Evolutionary conservation across 2,329 filamentous ascomycete genomes (phyloP).

Genomic region (Botrytis medusae): DNA sequence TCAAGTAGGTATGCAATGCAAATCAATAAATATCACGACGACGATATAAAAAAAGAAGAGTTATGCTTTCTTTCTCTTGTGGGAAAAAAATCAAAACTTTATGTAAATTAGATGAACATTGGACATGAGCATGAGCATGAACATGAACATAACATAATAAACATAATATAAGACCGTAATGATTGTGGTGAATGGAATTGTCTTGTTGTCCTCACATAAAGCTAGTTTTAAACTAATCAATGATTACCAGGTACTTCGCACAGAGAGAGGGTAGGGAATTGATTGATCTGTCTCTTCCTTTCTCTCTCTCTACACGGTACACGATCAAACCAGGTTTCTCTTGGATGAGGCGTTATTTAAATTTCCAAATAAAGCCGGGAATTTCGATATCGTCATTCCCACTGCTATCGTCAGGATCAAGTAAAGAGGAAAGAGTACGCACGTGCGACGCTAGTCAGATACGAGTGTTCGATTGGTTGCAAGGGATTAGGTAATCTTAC

Average conservation of each 20-base stretch:
- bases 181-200: background rate
- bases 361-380: background rate
- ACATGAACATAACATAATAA: too few relatives aligned
- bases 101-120: background rate
- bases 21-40: background rate
- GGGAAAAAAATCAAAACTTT: background rate
- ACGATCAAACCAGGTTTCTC: background rate
- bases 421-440: background rate
- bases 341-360: background rate
- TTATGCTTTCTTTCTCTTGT: background rate
- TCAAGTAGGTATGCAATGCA: background rate
- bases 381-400: conserved; percentile 11
- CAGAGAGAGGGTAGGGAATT: too few relatives aligned
- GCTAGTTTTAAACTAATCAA: conserved; percentile 10
- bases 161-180: background rate
- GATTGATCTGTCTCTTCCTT: too few relatives aligned
- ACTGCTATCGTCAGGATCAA: background rate
- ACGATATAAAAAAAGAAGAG: background rate
- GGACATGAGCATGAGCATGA: too few relatives aligned
- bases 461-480: background rate
- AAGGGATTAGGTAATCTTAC: background rate
- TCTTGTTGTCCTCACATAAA: conserved; percentile 20
- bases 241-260: background rate
- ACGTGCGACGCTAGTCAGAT: conserved; percentile 1
- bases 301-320: too few relatives aligned